Base-by-base conservation (phyloP, 345 rosid genomes). In the Brassica nigra region DNA sequence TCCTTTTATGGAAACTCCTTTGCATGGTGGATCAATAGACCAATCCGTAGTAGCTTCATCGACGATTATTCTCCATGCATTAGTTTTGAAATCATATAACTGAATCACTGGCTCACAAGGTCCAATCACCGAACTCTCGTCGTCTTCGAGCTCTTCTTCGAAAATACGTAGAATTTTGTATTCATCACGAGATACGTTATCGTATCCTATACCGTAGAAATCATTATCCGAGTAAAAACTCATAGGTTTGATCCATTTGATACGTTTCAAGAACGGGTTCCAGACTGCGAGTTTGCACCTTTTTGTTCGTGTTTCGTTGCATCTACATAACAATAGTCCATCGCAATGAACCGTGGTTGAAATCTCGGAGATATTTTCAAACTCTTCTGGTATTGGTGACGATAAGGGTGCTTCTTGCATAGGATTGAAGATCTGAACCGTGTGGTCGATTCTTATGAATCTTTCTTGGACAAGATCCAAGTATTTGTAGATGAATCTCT, bases 11-110 rank as follows among this genome's bases (percentile, higher is more conserved):
- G 79, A 80, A 0, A 74, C 79, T 37, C 83, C 79, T 16, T 74
- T 74, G 36, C 83, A 80, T 49, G 79, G 75, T 0, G 83, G 79
- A 54, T 80, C 79, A 12, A 74, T 68, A 34, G 66, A 68, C 83
- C 83, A 80, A 52, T 74, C 79, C 59, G 74, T 68, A 16, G 14
- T 7, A 62, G 12, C 29, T 28, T 33, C 74, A 59, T 61, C 36
- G 62, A 68, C 2, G 37, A 33, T 0, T 16, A 23, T 2, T 37
- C 75, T 74, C 83, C 83, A 80, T 2, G 83, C 54, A 62, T 52
- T 59, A 28, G 71, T 36, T 63, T 52, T 80, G 6, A 80, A 74
- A 52, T 68, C 75, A 54, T 68, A 80, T 0, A 68, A 28, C 34
- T 74, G 71, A 61, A 74, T 29, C 36, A 37, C 28, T 6, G 79